Evolutionary conservation across 192 early-diverging fungal genomes (phyloP).

Genomic region (Rhizophagus sp.): DNA sequence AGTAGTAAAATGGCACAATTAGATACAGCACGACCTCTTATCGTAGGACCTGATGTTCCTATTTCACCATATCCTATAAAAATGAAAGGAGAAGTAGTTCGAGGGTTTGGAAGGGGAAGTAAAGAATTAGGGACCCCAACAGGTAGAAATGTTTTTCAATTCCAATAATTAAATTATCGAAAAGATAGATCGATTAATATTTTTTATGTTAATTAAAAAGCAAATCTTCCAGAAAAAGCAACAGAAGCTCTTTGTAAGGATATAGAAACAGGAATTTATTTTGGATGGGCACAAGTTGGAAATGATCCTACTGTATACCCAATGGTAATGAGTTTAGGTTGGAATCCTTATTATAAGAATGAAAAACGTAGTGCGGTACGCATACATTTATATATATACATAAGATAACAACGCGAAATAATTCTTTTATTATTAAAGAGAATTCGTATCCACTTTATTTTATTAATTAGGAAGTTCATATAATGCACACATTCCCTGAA

Average conservation of each 20-base stretch:
- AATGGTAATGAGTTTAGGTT: conserved; percentile 99
- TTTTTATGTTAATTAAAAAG: conserved; percentile 46
- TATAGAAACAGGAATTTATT: conserved; percentile 89
- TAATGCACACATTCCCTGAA: conserved; percentile 79
- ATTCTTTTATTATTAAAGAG: neutral
- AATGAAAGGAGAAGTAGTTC: conserved; percentile 78
- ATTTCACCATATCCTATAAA: conserved; percentile 74
- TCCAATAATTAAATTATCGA: neutral
- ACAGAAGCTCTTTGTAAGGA: conserved; percentile 63
- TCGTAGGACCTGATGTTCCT: conserved; percentile 64
- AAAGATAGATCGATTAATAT: neutral
- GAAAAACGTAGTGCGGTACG: conserved; percentile 88
- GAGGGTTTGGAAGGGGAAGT: conserved; percentile 94
- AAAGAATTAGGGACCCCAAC: conserved; percentile 98
- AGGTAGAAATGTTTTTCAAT: conserved; percentile 49
- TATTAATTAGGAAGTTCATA: conserved; percentile 83
- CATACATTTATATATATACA: conserved; percentile 6
- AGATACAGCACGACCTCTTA: conserved; percentile 46
- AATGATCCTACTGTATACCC: conserved; percentile 61
- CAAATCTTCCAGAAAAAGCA: conserved; percentile 83
- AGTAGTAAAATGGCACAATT: neutral
- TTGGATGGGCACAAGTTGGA: conserved; percentile 85
- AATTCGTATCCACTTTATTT: neutral
- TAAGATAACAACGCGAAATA: neutral
- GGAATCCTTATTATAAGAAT: conserved; percentile 99